Percentiles rank a stretch among this genome's conserved stretches.
These are phyloP conservation scores for Scedosporium dehoogii DNA, from an alignment of 2,329 filamentous ascomycete species.

Conservation along the genomic window DNA sequence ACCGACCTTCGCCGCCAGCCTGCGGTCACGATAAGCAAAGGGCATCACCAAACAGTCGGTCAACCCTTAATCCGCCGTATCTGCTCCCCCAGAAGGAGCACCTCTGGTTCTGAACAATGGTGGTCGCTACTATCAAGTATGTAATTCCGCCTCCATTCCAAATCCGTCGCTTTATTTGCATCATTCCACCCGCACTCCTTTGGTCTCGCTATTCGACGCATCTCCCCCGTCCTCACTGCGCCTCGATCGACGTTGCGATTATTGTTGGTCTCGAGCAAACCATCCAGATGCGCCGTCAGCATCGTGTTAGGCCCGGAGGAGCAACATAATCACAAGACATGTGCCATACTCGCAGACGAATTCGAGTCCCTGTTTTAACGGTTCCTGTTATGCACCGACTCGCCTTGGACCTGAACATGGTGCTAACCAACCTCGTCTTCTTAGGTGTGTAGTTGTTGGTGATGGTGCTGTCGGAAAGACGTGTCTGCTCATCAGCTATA, in stretches of 20 bases:
- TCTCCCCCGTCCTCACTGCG: neutral
- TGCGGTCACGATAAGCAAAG: slow-evolving; percentile 2
- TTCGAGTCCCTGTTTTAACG: no score
- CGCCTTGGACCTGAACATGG: neutral
- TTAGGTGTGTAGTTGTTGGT: slow-evolving; percentile 94
- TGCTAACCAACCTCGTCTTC: slow-evolving; percentile 1
- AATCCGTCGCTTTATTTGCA: slow-evolving; percentile 11
- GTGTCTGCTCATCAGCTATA: slow-evolving; percentile 97
- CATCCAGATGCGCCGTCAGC: neutral
- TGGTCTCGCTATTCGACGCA: neutral
- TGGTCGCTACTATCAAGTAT: slow-evolving; percentile 57
- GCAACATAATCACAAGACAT: no score
- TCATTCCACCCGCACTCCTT: slow-evolving; percentile 10
- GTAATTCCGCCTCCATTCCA: slow-evolving; percentile 16
- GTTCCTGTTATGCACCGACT: neutral
- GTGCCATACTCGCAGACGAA: no score
- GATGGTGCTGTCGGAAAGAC: slow-evolving; percentile 99
- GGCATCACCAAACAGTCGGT: slow-evolving; percentile 7
- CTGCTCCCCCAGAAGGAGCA: slow-evolving; percentile 28
- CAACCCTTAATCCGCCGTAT: slow-evolving; percentile 8
- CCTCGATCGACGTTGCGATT: neutral
- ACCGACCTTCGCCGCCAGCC: neutral
- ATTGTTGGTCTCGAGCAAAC: neutral
- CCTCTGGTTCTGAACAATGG: slow-evolving; percentile 38
- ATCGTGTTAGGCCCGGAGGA: neutral